Evolutionary conservation across 106 monocot genomes (phyloP).

Genomic region (Dioscorea dumetorum): DNA sequence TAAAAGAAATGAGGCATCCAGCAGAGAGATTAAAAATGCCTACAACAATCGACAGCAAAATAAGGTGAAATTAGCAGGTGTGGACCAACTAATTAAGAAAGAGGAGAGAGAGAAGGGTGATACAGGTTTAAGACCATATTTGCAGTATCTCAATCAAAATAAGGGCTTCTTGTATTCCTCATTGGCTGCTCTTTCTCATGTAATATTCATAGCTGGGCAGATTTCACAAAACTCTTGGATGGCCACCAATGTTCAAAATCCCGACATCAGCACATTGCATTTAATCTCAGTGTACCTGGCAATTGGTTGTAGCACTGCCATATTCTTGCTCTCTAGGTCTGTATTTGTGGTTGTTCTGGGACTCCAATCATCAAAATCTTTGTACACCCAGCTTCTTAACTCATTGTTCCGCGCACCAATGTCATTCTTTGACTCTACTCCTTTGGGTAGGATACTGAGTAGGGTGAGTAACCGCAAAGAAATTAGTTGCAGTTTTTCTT

Average conservation of each 20-base stretch:
- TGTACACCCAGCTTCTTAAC: slow-evolving; percentile 68
- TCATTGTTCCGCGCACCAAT: slow-evolving; percentile 91
- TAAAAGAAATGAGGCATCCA: slow-evolving; percentile 12
- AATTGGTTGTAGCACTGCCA: slow-evolving; percentile 46
- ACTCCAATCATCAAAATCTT: slow-evolving; percentile 69
- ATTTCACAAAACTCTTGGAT: slow-evolving; percentile 94
- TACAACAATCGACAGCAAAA: slow-evolving; percentile 9
- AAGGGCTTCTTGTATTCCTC: slow-evolving; percentile 61
- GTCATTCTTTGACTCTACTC: slow-evolving; percentile 94
- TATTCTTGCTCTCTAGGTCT: slow-evolving; percentile 71
- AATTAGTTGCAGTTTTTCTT: not conserved
- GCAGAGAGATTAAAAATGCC: slow-evolving; percentile 15
- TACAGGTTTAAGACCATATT: slow-evolving; percentile 78
- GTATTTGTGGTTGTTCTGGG: slow-evolving; percentile 61
- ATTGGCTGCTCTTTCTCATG: slow-evolving; percentile 45
- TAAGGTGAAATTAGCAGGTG: slow-evolving; percentile 6
- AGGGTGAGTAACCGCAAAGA: slow-evolving; percentile 32
- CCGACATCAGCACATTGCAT: slow-evolving; percentile 55
- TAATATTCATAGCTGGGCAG: slow-evolving; percentile 67
- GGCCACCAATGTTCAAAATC: slow-evolving; percentile 84
- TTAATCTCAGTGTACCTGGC: slow-evolving; percentile 68
- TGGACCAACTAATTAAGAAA: slow-evolving; percentile 84
- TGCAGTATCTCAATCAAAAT: slow-evolving; percentile 74
- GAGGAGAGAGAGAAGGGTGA: slow-evolving; percentile 81
- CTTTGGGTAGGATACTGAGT: slow-evolving; percentile 90